Base-by-base conservation (phyloP, 2,329 filamentous ascomycete genomes). In the Penicillium nordicum region DNA sequence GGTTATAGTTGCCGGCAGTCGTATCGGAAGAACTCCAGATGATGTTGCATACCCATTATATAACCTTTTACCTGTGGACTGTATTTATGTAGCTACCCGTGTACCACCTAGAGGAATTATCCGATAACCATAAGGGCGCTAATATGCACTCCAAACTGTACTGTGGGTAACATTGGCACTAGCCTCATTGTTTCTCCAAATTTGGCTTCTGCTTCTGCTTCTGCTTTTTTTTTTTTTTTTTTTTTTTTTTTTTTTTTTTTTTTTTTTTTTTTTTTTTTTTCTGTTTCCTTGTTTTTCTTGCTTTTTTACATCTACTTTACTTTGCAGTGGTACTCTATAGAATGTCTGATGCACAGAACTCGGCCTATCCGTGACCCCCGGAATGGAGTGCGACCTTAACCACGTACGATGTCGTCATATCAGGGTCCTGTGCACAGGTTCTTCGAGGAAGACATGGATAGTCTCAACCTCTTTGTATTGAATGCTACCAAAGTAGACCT, bases 21-120 rank as follows among this genome's bases (percentile, higher is more conserved):
- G 60, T 61, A 60, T 62, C 58, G 58, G 60, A 60, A 58, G 34
- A 36, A 38, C 55, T 58, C 59, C 57, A 38, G 45, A 36, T 25
- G 25, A 53, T 50, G 60, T 64, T 65, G 53, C 62, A 65, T 61
- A 59, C 44, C 30, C 44, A 42, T 42, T 50, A 37, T 50, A 37
- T 49, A 30, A 43, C n/a, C 38, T 42, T 42, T 36, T 32, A 16
- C 12, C 27, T 29, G 23, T 49, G 38, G 48, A 21, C 30, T 27
- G 37, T 43, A 42, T 50, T 18, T 38, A 57, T 63, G 60, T 55
- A 21, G 53, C 54, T 57, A 62, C 55, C 60, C 59, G 61, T 55
- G 61, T 63, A 51, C 61, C 40, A 64, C 62, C 21, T 21, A 16
- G 45, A 47, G 48, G 57, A 65, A 62, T 60, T 65, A 53, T 66